Conservation (phyloP, 2,329 filamentous ascomycete genomes). For the Beauveria scarabaeidicola region DNA sequence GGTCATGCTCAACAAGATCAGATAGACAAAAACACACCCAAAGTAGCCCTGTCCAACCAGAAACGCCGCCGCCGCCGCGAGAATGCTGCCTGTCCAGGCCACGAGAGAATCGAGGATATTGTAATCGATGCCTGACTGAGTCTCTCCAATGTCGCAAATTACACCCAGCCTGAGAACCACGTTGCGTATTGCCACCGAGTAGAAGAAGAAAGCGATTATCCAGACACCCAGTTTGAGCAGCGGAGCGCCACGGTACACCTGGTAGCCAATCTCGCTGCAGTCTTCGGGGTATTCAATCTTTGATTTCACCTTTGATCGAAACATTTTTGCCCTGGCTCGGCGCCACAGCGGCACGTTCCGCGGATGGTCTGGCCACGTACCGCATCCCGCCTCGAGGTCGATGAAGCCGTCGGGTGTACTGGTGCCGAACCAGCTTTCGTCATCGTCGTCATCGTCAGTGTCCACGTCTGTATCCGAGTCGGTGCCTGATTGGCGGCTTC, state of each 20-base stretch:
- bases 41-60: slow-evolving; percentile 17
- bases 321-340: not conserved
- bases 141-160: not conserved
- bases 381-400: slow-evolving; percentile 6
- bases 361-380: not conserved
- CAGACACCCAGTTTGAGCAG: not conserved
- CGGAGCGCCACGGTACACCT: not conserved
- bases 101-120: not conserved
- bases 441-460: no score
- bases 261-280: slow-evolving; percentile 15
- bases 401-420: not conserved
- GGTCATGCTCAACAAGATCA: not conserved
- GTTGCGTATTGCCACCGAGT: slow-evolving; percentile 4
- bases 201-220: not conserved
- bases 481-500: not conserved
- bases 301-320: slow-evolving; percentile 16
- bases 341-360: not conserved
- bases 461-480: not conserved
- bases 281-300: slow-evolving; percentile 16
- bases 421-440: not conserved
- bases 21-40: slow-evolving; percentile 12
- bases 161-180: not conserved
- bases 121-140: not conserved
- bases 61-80: slow-evolving; percentile 11
- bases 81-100: slow-evolving; percentile 12